A percentile compares a stretch with the other conserved stretches of the same genome.
These are phyloP conservation scores for Tetrapisispora namnaoensis DNA, from an alignment of 805 yeast genomes.

Conservation along the genomic window DNA sequence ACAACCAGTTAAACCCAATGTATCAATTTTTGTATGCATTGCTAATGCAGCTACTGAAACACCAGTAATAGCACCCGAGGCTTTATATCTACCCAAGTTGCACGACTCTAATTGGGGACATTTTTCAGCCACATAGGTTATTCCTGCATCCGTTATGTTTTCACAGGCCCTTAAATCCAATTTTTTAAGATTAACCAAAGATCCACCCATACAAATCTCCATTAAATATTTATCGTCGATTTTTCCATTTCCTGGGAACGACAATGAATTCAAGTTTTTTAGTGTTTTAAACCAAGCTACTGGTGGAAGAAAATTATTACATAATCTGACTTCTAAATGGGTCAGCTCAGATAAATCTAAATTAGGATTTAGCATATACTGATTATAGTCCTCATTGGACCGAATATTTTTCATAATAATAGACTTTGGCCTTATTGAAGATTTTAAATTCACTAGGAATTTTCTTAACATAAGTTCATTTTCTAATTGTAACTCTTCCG, in stretches of 20 bases:
- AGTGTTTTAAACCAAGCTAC: slow-evolving; percentile 35
- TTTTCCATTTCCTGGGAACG: slow-evolving; percentile 60
- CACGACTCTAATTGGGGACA: slow-evolving; percentile 51
- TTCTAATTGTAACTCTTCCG: slow-evolving; percentile 46
- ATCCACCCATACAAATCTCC: slow-evolving; percentile 35
- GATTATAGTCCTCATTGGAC: slow-evolving; percentile 25
- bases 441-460: slow-evolving; percentile 24
- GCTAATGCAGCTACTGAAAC: slow-evolving; percentile 51
- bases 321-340: slow-evolving; percentile 75
- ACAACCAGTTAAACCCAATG: slow-evolving; percentile 88
- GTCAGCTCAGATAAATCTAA: slow-evolving; percentile 14
- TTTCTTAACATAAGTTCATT: slow-evolving; percentile 36
- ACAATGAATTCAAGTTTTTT: slow-evolving; percentile 30
- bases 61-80: slow-evolving; percentile 63
- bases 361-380: slow-evolving; percentile 25
- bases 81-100: slow-evolving; percentile 68
- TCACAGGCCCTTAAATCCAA: slow-evolving; percentile 83
- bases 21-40: slow-evolving; percentile 46
- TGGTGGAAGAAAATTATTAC: slow-evolving; percentile 61
- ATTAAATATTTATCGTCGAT: slow-evolving; percentile 53
- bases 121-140: slow-evolving; percentile 51
- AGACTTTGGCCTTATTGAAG: not conserved
- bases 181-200: slow-evolving; percentile 48
- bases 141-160: slow-evolving; percentile 61
- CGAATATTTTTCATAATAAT: slow-evolving; percentile 1